Evolutionary conservation across 140 eudicot genomes (phyloP).

Genomic region (Bidens hawaiensis): DNA sequence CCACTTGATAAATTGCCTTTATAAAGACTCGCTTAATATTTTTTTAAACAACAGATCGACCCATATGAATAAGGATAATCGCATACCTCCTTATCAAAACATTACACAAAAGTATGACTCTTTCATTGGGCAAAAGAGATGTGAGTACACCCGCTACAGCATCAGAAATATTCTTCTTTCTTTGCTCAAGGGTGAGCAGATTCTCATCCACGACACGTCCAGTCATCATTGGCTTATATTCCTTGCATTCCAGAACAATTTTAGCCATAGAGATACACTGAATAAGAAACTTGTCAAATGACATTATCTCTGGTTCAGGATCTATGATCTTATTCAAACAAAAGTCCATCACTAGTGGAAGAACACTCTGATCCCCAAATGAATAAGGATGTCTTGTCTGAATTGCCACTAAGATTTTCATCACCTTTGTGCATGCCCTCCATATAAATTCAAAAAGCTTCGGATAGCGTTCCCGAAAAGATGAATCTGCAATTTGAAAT

Average conservation of each 20-base stretch:
- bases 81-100: constrained; percentile 75
- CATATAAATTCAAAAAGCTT: constrained; percentile 63
- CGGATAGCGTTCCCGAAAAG: constrained; percentile 57
- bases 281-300: constrained; percentile 81
- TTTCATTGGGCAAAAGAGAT: constrained; percentile 75
- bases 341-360: constrained; percentile 67
- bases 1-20: constrained; percentile 4
- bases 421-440: constrained; percentile 73
- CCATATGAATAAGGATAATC: not conserved
- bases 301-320: constrained; percentile 71
- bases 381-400: constrained; percentile 95
- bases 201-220: constrained; percentile 84
- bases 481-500: constrained; percentile 58
- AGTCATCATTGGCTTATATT: constrained; percentile 68
- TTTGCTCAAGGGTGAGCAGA: constrained; percentile 56
- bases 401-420: constrained; percentile 78
- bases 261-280: constrained; percentile 88
- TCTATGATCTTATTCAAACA: constrained; percentile 76
- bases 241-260: constrained; percentile 89
- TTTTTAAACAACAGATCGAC: not conserved
- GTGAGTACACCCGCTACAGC: constrained; percentile 62
- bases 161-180: constrained; percentile 75
- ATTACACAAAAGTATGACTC: constrained; percentile 83
- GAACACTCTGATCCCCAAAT: constrained; percentile 86
- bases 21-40: not conserved